Conservation (phyloP, 768 basidiomycete species). For the Lactarius trivialis region DNA sequence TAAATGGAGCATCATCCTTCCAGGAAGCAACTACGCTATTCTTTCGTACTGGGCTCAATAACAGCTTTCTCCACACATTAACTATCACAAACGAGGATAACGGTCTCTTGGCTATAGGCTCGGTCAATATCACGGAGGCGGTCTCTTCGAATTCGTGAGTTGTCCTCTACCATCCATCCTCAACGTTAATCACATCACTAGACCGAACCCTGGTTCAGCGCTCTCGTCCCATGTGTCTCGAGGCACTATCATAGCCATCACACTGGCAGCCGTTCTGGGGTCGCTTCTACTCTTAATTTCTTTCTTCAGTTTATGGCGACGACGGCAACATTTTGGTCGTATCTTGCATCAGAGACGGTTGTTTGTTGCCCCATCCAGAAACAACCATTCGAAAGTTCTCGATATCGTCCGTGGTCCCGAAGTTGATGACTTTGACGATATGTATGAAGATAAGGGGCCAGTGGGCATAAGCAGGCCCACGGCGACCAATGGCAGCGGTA, state of each 20-base stretch:
- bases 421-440: constrained; percentile 12
- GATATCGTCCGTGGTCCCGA: constrained; percentile 19
- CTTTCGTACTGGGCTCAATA: constrained; percentile 54
- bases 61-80: constrained; percentile 42
- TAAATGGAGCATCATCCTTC: constrained; percentile 50
- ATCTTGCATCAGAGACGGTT: constrained; percentile 28
- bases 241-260: constrained; percentile 63
- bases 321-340: constrained; percentile 33
- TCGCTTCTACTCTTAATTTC: constrained; percentile 42
- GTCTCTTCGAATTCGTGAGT: constrained; percentile 21
- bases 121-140: constrained; percentile 46
- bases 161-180: not conserved
- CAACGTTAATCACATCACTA: constrained; percentile 5
- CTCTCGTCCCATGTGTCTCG: constrained; percentile 29
- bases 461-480: constrained; percentile 1
- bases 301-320: constrained; percentile 42
- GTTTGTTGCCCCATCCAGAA: constrained; percentile 22
- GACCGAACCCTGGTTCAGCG: constrained; percentile 3
- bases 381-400: constrained; percentile 19
- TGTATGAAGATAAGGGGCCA: constrained; percentile 15
- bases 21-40: constrained; percentile 51
- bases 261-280: constrained; percentile 48
- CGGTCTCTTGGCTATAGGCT: constrained; percentile 42
- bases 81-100: constrained; percentile 44
- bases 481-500: constrained; percentile 15